Evolutionary conservation across 2,329 filamentous ascomycete species (phyloP), one percentile per base, ranked within the genome.

Genomic region (Monosporascus sp.): DNA sequence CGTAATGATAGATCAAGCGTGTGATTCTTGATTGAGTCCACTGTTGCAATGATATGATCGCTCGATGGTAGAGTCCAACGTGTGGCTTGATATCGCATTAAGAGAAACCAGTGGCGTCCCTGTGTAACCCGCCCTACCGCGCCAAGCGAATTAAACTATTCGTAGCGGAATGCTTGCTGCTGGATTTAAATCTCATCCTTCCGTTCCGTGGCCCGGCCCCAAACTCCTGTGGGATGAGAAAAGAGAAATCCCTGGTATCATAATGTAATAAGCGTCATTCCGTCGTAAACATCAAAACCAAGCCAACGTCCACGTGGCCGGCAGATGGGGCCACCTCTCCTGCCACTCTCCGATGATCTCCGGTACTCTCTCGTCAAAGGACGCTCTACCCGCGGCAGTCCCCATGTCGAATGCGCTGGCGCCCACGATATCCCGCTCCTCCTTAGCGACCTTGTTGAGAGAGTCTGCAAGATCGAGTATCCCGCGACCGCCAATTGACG

Each of bases 311-410:
- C 94, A 99, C 52, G 94, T 80, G 3, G 91, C 89, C 18, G 94
- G 94, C 61, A 97, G 72, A 62, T 90, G 87, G 5, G 94, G 93
- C 90, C 93, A 97, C 61, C 87, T 82, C 70, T 96, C 92, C 72
- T 99, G 94, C 94, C 94, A 99, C 50, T 85, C 83, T 2, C 85
- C 93, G 55, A 99, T 74, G 37, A 99, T 88, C 59, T 97, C 92
- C 0, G 94, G 94, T 2, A 99, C 94, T 51, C 84, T 83, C 69
- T 96, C 92, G 71, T 99, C 94, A 65, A 99, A 99, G 31, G 86
- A 86, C 34, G 81, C 77, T 53, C 93, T 78, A 52, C 85, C 84
- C 2, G 82, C 78, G 5, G 82, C 83, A 54, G 77, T 80, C 11
- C 86, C 89, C 51, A 80, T 80, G 53, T 91, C 85, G 77, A 92